Conservation (phyloP, 1,284 basidiomycete species). For the Ganoderma multipileum region DNA sequence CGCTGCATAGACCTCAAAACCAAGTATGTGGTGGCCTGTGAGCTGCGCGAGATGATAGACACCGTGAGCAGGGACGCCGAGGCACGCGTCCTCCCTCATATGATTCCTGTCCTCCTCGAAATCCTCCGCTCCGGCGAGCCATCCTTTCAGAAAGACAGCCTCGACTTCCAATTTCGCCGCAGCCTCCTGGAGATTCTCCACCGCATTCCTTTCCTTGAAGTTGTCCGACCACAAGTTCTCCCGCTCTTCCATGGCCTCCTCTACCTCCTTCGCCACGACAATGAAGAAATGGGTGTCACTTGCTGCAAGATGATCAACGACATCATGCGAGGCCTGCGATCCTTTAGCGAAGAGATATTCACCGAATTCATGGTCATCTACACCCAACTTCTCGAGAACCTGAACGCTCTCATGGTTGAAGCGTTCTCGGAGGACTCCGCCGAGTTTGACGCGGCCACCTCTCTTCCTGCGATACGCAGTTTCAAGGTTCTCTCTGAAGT, state of each 20-base stretch:
- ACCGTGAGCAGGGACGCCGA: constrained; percentile 85
- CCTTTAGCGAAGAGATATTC: constrained; percentile 82
- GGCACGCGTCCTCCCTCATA: constrained; percentile 70
- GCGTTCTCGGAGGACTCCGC: constrained; percentile 74
- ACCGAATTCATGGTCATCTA: constrained; percentile 84
- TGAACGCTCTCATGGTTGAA: constrained; percentile 78
- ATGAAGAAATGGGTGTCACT: constrained; percentile 94
- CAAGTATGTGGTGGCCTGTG: constrained; percentile 75
- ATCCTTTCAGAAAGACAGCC: constrained; percentile 78
- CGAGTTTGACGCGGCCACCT: constrained; percentile 58
- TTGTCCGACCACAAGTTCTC: constrained; percentile 74
- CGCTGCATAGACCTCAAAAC: constrained; percentile 64
- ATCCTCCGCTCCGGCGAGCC: constrained; percentile 82
- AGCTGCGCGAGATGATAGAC: constrained; percentile 90
- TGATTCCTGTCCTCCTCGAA: constrained; percentile 83
- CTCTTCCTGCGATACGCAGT: constrained; percentile 80
- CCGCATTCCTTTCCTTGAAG: constrained; percentile 86
- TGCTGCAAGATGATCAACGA: constrained; percentile 96
- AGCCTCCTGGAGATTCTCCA: constrained; percentile 89
- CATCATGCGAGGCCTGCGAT: constrained; percentile 70
- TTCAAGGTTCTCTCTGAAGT: constrained; percentile 97
- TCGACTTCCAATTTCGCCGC: constrained; percentile 89
- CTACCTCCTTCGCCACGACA: constrained; percentile 87
- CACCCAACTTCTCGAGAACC: constrained; percentile 81
- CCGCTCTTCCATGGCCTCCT: constrained; percentile 83